Evolutionary conservation across 164 flowering plant species (phyloP), one percentile per base, ranked within the genome.

Genomic region (Warburgia ugandensis): DNA sequence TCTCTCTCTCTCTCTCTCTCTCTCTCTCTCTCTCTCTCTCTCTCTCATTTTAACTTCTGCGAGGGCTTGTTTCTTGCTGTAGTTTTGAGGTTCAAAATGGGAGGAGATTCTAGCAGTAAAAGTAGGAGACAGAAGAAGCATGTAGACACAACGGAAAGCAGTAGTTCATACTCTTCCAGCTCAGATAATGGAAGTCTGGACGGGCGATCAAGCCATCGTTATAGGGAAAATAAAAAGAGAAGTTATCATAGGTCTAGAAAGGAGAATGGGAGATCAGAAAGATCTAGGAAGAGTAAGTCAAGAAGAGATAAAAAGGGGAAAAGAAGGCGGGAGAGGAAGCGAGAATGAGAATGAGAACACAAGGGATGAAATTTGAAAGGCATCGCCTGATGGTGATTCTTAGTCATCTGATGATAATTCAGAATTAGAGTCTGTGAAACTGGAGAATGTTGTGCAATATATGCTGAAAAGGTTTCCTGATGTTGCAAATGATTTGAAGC

Each of bases 401-500:
- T 60, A 20, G 17, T 54, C 63, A 13, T 48, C 65, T 7, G 54
- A 39, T 14, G 62, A 48, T 16, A 52, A 51, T 45, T 69, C 67
- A 19, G 73, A 58, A 27, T 8, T 26, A 11, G 62, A 45, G 14
- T 33, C 49, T 29, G 50, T 23, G 6, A 53, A 55, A 7, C 78
- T 92, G 0, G 72, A 75, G 59, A 52, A 33, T 4, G 78, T 81
- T 21, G 61, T 75, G 45, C 61, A 64, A 28, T 48, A 56, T 46
- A 43, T 85, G 29, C 45, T 85, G 50, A 51, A 58, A 45, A 72
- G 71, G 50, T 89, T 85, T 45, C 87, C 92, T 5, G 64, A 55
- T 26, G 83, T 77, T 19, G 77, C 74, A 3, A 57, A 44, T 44
- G 94, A 89, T 61, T 60, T 89, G 65, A 69, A 62, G 35, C 85